phyloP scores from a whole-genome alignment of 2,329 filamentous ascomycete genomes.

The Aurifilum marmelostoma region DNA sequence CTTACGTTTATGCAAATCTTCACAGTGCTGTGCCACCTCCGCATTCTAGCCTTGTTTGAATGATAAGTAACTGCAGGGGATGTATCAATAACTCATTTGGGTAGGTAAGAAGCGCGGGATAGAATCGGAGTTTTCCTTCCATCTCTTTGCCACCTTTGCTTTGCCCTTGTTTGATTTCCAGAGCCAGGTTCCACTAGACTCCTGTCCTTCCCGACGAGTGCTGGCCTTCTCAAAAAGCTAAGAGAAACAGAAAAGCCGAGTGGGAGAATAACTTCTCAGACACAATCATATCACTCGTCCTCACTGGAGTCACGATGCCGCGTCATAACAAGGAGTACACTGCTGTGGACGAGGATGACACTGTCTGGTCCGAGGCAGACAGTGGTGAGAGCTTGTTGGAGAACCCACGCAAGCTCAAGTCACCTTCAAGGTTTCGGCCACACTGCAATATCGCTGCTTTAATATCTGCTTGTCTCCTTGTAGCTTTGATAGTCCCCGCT shows the following conservation, averaged over 20 bases:
- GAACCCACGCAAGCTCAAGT: neutral
- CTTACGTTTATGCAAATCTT: neutral
- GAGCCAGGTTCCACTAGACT: neutral
- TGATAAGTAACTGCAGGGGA: neutral
- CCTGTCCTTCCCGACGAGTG: neutral
- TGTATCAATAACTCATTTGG: neutral
- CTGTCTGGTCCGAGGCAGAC: conserved; percentile 9
- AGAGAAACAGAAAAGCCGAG: neutral
- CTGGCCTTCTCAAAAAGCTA: neutral
- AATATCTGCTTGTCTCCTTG: neutral
- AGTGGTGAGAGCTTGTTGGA: conserved; percentile 2
- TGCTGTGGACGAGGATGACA: conserved; percentile 6
- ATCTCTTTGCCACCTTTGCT: neutral
- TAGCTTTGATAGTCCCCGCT: neutral
- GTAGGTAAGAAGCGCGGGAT: neutral
- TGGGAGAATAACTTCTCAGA: no score
- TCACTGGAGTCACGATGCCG: neutral
- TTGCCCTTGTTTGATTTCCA: neutral
- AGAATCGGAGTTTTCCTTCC: neutral
- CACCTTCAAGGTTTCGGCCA: neutral
- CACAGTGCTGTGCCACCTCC: neutral
- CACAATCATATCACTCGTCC: neutral
- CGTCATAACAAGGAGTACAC: neutral
- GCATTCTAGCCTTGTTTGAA: neutral
- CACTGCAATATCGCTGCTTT: neutral